These are phyloP conservation scores for Euclidium syriacum DNA, from an alignment of 345 rosid genomes.

Conservation along the genomic window DNA sequence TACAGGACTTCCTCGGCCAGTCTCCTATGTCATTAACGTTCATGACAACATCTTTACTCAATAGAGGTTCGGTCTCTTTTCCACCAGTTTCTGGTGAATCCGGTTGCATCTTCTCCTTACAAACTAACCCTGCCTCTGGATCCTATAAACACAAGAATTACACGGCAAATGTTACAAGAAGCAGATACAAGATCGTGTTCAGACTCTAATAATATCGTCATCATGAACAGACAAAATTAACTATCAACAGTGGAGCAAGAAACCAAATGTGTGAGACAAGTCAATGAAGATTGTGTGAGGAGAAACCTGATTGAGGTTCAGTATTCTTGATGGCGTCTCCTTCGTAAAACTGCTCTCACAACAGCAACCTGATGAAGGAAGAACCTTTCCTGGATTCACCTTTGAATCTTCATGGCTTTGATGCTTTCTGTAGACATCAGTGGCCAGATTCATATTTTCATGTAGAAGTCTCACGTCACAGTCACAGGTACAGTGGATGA, in stretches of 20 bases:
- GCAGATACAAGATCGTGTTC: not conserved
- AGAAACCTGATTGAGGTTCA: constrained; percentile 44
- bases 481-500: constrained; percentile 28
- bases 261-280: constrained; percentile 5
- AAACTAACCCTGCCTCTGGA: constrained; percentile 29
- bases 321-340: constrained; percentile 31
- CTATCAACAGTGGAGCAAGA: not conserved
- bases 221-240: not conserved
- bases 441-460: constrained; percentile 43
- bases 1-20: constrained; percentile 40
- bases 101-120: constrained; percentile 12
- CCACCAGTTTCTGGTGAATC: constrained; percentile 17
- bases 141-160: constrained; percentile 38
- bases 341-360: constrained; percentile 33
- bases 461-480: constrained; percentile 40
- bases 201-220: not conserved
- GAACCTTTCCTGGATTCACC: constrained; percentile 16
- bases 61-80: constrained; percentile 45
- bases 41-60: constrained; percentile 49
- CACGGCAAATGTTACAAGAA: not conserved
- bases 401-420: constrained; percentile 19
- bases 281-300: not conserved
- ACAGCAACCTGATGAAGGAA: constrained; percentile 24
- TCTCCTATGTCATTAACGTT: constrained; percentile 36
- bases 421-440: constrained; percentile 28